A percentile compares a stretch with the other conserved stretches of the same genome.
These are phyloP conservation scores for Xerocomus minutiporus DNA, from an alignment of 1,284 basidiomycete species.

Conservation along the genomic window DNA sequence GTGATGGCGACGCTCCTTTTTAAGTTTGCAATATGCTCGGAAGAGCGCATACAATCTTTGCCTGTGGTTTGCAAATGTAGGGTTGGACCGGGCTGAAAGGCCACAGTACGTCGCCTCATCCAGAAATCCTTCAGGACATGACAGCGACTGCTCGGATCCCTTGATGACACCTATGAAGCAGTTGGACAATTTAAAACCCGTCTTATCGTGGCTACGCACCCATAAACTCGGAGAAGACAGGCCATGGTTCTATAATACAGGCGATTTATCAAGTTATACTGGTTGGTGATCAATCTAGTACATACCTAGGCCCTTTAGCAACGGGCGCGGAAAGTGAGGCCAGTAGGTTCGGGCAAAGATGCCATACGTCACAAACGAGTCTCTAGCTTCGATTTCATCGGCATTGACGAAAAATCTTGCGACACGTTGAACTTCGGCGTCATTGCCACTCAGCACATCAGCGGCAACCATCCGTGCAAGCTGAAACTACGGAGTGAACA, in stretches of 20 bases:
- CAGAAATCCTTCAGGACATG: conserved; percentile 37
- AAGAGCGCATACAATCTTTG: conserved; percentile 54
- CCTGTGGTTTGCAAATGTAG: conserved; percentile 50
- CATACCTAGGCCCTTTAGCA: conserved; percentile 56
- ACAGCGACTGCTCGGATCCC: conserved; percentile 53
- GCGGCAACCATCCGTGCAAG: conserved; percentile 17
- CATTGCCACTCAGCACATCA: conserved; percentile 19
- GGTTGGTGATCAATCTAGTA: not conserved
- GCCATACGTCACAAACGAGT: conserved; percentile 43
- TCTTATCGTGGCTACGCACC: conserved; percentile 35
- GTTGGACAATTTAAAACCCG: not conserved
- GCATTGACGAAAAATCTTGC: conserved; percentile 16
- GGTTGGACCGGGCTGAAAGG: conserved; percentile 49
- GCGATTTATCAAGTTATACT: not conserved
- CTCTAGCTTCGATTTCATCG: conserved; percentile 16
- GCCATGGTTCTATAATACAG: conserved; percentile 45
- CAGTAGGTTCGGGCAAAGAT: conserved; percentile 56
- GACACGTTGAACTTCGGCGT: conserved; percentile 4
- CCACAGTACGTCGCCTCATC: conserved; percentile 42
- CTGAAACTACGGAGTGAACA: conserved; percentile 8
- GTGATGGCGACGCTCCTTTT: conserved; percentile 42
- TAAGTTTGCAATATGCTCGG: conserved; percentile 47
- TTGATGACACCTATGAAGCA: conserved; percentile 54
- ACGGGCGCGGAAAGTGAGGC: conserved; percentile 54
- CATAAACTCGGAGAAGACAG: conserved; percentile 66